Conservation (phyloP, 148 eudicot species). For the Dianthus caryophyllus region DNA sequence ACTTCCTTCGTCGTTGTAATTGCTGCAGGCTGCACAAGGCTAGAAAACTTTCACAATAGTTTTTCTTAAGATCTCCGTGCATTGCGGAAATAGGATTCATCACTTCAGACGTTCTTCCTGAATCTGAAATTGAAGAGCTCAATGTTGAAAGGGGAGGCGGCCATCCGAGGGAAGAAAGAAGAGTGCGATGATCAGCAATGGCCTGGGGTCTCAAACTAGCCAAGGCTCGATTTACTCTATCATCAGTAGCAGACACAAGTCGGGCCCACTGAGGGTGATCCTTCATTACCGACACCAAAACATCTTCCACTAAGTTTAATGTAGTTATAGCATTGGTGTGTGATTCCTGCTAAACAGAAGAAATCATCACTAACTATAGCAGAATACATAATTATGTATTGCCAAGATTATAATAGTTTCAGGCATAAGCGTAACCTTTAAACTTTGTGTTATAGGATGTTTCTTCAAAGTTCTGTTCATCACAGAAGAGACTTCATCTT, state of each 20-base stretch:
- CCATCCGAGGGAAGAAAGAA: slow-evolving; percentile 86
- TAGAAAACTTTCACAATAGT: slow-evolving; percentile 72
- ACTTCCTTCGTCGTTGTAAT: slow-evolving; percentile 70
- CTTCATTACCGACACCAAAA: slow-evolving; percentile 53
- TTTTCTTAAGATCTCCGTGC: slow-evolving; percentile 69
- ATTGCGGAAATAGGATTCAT: slow-evolving; percentile 72
- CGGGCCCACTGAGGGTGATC: slow-evolving; percentile 71
- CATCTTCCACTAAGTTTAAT: slow-evolving; percentile 59
- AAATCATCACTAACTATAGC: slow-evolving; percentile 6
- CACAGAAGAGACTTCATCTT: slow-evolving; percentile 80
- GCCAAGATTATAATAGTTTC: not conserved
- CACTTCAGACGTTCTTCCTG: slow-evolving; percentile 38
- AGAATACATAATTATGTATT: not conserved
- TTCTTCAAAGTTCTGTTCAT: slow-evolving; percentile 53
- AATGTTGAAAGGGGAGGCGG: slow-evolving; percentile 76
- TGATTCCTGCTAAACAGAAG: slow-evolving; percentile 42
- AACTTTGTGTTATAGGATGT: slow-evolving; percentile 36
- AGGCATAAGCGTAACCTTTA: slow-evolving; percentile 53
- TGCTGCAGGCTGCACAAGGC: slow-evolving; percentile 80
- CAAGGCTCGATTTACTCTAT: slow-evolving; percentile 78
- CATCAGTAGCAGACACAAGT: slow-evolving; percentile 85
- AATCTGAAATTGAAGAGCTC: slow-evolving; percentile 43
- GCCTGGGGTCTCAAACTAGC: slow-evolving; percentile 89
- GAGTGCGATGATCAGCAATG: slow-evolving; percentile 82
- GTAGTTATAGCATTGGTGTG: slow-evolving; percentile 55